Evolutionary conservation across 2,329 filamentous ascomycete species (phyloP).

Genomic region (Scedosporium minutisporum): DNA sequence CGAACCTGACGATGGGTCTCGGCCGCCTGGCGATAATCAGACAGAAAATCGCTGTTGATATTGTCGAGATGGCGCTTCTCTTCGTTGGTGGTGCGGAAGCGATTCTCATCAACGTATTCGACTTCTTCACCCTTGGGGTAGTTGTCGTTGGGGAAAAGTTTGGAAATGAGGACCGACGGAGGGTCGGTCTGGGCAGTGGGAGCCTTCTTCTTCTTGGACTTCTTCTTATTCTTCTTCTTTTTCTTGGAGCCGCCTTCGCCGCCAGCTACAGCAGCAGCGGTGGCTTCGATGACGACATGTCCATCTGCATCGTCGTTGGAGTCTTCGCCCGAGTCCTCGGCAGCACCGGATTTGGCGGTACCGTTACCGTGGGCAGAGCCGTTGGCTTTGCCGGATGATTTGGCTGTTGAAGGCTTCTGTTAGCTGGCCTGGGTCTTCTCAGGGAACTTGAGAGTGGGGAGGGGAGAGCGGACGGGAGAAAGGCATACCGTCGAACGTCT

Average conservation of each 20-base stretch:
- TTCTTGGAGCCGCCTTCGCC: constrained; percentile 24
- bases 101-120: constrained; percentile 69
- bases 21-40: constrained; percentile 75
- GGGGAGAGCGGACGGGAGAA: too few relatives aligned
- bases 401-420: too few relatives aligned
- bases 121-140: constrained; percentile 72
- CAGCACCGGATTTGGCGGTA: constrained; percentile 8
- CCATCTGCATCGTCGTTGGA: constrained; percentile 44
- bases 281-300: constrained; percentile 18
- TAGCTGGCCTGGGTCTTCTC: too few relatives aligned
- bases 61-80: constrained; percentile 78
- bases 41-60: constrained; percentile 69
- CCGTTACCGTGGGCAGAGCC: neutral
- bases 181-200: constrained; percentile 65
- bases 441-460: too few relatives aligned
- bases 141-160: constrained; percentile 60
- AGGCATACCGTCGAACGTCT: too few relatives aligned
- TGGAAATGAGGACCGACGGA: constrained; percentile 60
- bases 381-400: neutral
- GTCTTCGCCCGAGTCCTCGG: constrained; percentile 35
- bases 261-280: constrained; percentile 11
- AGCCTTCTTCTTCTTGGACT: constrained; percentile 66
- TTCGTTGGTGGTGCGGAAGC: constrained; percentile 68
- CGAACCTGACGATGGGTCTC: constrained; percentile 84
- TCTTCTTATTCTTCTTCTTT: constrained; percentile 63